phyloP scores from a whole-genome alignment of 2,329 filamentous ascomycete genomes.

The Orbilia brochopaga region DNA sequence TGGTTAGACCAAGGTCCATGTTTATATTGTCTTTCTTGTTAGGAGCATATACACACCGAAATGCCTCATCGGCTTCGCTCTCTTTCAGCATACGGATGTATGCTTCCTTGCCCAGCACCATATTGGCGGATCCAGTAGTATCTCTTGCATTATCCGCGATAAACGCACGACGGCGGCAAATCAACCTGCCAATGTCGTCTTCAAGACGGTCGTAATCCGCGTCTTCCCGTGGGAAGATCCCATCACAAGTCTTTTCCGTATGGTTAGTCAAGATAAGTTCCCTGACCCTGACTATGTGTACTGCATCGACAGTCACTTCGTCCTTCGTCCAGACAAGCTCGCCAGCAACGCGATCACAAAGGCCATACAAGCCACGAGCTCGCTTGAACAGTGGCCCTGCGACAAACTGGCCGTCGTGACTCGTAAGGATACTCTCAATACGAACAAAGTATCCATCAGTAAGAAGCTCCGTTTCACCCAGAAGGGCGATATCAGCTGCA shows the following conservation, averaged over 20 bases:
- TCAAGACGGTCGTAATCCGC: background rate
- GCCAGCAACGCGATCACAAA: conserved; percentile 21
- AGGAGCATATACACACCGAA: conserved; percentile 8
- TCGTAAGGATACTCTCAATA: conserved; percentile 19
- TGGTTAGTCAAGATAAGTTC: conserved; percentile 37
- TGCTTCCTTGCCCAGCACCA: conserved; percentile 25
- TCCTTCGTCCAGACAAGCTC: conserved; percentile 29
- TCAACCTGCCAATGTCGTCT: conserved; percentile 25
- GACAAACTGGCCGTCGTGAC: conserved; percentile 22
- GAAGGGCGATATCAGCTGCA: background rate
- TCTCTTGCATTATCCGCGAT: conserved; percentile 22
- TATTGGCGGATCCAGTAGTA: conserved; percentile 17
- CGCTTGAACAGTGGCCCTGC: conserved; percentile 28
- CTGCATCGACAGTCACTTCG: conserved; percentile 1
- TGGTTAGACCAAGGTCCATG: no score
- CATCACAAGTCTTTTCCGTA: conserved; percentile 28
- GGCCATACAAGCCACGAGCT: conserved; percentile 21
- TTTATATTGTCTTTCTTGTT: background rate
- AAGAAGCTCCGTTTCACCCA: conserved; percentile 8
- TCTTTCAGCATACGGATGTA: conserved; percentile 28
- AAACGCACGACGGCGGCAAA: conserved; percentile 29
- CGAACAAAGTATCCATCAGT: conserved; percentile 18
- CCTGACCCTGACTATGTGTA: conserved; percentile 8
- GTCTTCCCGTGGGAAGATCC: conserved; percentile 18
- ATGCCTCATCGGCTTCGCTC: conserved; percentile 29